Evolutionary conservation across 495 filamentous ascomycete genomes (phyloP), one percentile per base, ranked within the genome.

Genomic region (Xylaria cubensis): DNA sequence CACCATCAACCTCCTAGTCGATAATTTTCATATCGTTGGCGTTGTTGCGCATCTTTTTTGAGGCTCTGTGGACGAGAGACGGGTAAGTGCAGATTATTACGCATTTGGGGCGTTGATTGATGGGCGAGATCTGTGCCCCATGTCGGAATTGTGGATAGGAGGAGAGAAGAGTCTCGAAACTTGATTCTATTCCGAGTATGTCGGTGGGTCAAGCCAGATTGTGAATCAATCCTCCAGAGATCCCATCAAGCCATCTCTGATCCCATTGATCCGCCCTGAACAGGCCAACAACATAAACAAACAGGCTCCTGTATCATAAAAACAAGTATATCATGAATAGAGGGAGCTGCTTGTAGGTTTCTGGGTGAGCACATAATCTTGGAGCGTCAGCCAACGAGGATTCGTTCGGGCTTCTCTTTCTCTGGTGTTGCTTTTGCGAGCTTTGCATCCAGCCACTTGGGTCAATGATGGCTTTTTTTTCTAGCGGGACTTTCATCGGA

Each of bases 381-480:
- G n/a, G 34, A 32, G 32, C 15, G 55, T 8, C 46, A 66, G 29
- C 64, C 13, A 66, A 66, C 46, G 32, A 65, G 41, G 26, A 65
- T 48, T 50, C n/a, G n/a, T n/a, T n/a, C 42, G 3, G 44, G 17
- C 39, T 41, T 51, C 39, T 61, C 19, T n/a, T 61, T 36, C 19
- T 7, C 29, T 24, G 56, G 34, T 61, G 26, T 34, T 19, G 32
- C 58, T 17, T 36, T 39, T 61, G 58, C 58, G 58, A n/a, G 41
- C 24, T 39, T 53, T 67, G 46, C 64, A 67, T 53, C 64, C 64
- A 67, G 48, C 64, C 64, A 53, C 64, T 41, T 67, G 64, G 64
- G 29, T 3, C 64, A 8, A 29, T 13, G 13, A 36, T 42, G 39
- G 39, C 39, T n/a, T 51, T 15, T 13, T 13, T 66, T 50, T 51